Percentiles rank a stretch among this genome's conserved stretches.
Evolutionary conservation across 371 early-diverging fungal genomes (phyloP).

Genomic region (Blakeslea trispora): DNA sequence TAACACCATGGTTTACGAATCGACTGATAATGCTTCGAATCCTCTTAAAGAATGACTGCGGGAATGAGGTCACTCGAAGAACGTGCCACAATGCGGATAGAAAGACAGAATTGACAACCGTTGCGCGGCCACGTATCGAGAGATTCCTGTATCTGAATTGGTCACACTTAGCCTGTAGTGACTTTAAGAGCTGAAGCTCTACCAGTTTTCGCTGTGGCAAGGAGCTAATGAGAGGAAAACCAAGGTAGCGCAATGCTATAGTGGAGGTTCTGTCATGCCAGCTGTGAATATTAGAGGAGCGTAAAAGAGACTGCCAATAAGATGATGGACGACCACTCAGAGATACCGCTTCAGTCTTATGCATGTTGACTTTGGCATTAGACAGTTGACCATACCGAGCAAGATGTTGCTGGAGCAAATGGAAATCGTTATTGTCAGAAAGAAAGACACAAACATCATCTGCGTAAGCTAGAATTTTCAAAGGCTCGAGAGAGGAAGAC

Average conservation of each 20-base stretch:
- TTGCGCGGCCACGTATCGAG: conserved; percentile 16
- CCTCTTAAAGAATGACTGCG: not conserved
- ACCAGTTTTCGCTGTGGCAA: not conserved
- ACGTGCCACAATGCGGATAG: conserved; percentile 24
- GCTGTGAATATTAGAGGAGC: not conserved
- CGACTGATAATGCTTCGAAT: not conserved
- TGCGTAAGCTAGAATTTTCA: conserved; percentile 7
- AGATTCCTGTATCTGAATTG: conserved; percentile 1
- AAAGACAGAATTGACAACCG: conserved; percentile 16
- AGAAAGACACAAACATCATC: conserved; percentile 11
- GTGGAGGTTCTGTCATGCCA: conserved; percentile 8
- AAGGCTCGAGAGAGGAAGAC: not conserved
- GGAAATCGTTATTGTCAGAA: not conserved
- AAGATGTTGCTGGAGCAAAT: not conserved
- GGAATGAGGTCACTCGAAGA: conserved; percentile 3
- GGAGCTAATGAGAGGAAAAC: conserved; percentile 5
- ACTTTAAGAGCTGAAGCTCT: too few species aligned
- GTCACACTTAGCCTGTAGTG: too few species aligned
- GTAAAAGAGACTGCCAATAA: not conserved
- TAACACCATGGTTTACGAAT: not conserved
- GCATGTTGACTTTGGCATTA: conserved; percentile 9
- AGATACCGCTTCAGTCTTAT: conserved; percentile 7
- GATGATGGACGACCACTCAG: not conserved
- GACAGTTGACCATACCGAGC: not conserved
- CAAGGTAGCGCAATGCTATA: not conserved